Conservation (phyloP, 2,329 filamentous ascomycete species). For the Colletotrichum cuscutae region DNA sequence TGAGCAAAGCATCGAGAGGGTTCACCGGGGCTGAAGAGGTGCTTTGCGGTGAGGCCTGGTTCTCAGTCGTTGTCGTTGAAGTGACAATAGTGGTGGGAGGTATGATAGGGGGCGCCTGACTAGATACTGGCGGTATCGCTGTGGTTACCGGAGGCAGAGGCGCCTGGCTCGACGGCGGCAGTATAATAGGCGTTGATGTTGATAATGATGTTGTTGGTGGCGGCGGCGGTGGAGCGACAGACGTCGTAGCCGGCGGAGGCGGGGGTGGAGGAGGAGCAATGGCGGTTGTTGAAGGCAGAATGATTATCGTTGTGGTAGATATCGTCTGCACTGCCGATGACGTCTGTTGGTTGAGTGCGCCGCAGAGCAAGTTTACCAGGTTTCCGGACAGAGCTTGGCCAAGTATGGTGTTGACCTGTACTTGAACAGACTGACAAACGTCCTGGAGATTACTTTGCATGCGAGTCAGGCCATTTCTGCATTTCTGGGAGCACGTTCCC, state of each 20-base stretch:
- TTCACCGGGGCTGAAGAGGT: slow-evolving; percentile 20
- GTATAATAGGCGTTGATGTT: not conserved
- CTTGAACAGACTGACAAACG: slow-evolving; percentile 40
- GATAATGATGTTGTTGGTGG: not conserved
- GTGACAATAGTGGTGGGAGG: not conserved
- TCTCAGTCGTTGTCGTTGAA: not conserved
- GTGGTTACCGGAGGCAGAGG: slow-evolving; percentile 10
- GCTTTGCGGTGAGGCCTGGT: not conserved
- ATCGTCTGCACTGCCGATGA: slow-evolving; percentile 7
- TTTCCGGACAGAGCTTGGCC: slow-evolving; percentile 48
- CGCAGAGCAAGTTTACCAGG: slow-evolving; percentile 50
- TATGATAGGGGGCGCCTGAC: not conserved
- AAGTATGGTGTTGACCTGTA: slow-evolving; percentile 46
- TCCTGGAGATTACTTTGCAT: slow-evolving; percentile 43
- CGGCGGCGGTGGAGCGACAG: not conserved
- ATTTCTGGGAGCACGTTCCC: slow-evolving; percentile 50
- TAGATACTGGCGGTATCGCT: not conserved
- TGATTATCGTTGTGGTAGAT: slow-evolving; percentile 1
- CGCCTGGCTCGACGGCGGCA: slow-evolving; percentile 2
- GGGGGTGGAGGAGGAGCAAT: not conserved
- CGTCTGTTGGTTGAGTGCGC: slow-evolving; percentile 1
- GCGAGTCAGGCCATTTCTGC: slow-evolving; percentile 43
- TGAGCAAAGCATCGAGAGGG: slow-evolving; percentile 26
- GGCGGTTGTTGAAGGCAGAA: slow-evolving; percentile 4
- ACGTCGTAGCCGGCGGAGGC: not conserved